Base-by-base conservation (phyloP, 495 filamentous ascomycete species). In the Hypoxylon rickii region DNA sequence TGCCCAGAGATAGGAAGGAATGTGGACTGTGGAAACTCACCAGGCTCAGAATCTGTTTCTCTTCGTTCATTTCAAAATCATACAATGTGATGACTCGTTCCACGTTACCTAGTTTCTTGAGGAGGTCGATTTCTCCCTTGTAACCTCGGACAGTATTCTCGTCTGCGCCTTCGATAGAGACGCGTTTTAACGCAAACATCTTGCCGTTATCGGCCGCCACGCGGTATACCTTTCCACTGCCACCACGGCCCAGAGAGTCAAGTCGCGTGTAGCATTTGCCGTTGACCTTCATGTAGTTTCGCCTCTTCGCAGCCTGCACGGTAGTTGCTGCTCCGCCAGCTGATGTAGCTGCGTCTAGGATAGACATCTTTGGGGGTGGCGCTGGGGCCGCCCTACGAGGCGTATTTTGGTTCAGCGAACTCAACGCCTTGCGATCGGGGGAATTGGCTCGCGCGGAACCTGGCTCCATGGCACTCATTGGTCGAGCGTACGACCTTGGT, bases 191-290 rank as follows among this genome's bases (percentile, higher is more conserved):
- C 1, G 94, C 94, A 64, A 96, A 90, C 66, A 94, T 89, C 71
- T 92, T 95, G 56, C 86, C 90, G 67, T 94, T 97, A 64, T 97
- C 95, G 0, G 94, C 93, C 81, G 96, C 95, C 5, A 98, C 94
- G 34, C 92, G 88, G 67, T 96, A 98, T 1, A 98, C 94, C 59
- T 92, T 88, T 22, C 89, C 89, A 54, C 89, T 96, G 17, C 94
- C 94, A 49, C 94, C 94, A 34, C 90, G 86, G 2, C 95, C 94
- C 46, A 98, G 87, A 48, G 86, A 88, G 66, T 96, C 93, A 46
- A 97, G 80, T 17, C 90, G 83, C 12, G 88, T 91, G 66, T 96
- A 98, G 15, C 83, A 83, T 66, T 94, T 95, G 66, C 90, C 89
- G 66, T 98, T 98, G 44, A 98, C 88, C 7, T 85, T 82, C 12